A percentile compares a stretch with the other conserved stretches of the same genome.
phyloP scores from a whole-genome alignment of 176 grass and related monocot genomes.

The Leersia perrieri region DNA sequence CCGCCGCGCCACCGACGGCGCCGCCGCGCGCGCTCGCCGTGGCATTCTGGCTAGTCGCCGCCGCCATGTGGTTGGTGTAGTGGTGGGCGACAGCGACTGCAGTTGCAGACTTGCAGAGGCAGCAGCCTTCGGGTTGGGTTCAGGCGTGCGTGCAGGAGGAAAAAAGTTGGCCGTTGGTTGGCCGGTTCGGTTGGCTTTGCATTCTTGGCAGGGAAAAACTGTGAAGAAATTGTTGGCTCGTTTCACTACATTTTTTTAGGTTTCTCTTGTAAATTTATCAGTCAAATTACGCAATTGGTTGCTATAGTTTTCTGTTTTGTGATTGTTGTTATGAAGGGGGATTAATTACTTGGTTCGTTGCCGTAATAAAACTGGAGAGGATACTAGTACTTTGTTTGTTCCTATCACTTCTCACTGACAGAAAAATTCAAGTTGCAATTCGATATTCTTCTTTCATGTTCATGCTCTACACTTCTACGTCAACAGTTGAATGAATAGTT shows the following conservation, averaged over 20 bases:
- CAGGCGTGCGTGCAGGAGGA: slow-evolving; percentile 35
- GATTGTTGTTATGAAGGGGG: background rate
- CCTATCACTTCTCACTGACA: background rate
- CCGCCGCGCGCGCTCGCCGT: slow-evolving; percentile 1
- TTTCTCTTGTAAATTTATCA: slow-evolving; percentile 30
- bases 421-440: background rate
- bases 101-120: background rate
- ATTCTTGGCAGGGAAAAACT: background rate
- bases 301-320: slow-evolving; percentile 25
- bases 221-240: background rate
- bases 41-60: slow-evolving; percentile 29
- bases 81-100: background rate
- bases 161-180: slow-evolving; percentile 25
- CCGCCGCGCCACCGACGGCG: background rate
- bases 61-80: slow-evolving; percentile 46
- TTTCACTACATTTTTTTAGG: background rate
- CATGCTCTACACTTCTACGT: background rate
- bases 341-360: slow-evolving; percentile 39
- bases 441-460: background rate
- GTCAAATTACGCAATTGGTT: background rate
- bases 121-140: background rate
- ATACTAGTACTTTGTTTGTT: background rate
- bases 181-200: slow-evolving; percentile 2
- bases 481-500: background rate
- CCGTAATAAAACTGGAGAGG: slow-evolving; percentile 11